phyloP scores from a whole-genome alignment of 495 filamentous ascomycete genomes.

The Jackrogersella minutella region DNA sequence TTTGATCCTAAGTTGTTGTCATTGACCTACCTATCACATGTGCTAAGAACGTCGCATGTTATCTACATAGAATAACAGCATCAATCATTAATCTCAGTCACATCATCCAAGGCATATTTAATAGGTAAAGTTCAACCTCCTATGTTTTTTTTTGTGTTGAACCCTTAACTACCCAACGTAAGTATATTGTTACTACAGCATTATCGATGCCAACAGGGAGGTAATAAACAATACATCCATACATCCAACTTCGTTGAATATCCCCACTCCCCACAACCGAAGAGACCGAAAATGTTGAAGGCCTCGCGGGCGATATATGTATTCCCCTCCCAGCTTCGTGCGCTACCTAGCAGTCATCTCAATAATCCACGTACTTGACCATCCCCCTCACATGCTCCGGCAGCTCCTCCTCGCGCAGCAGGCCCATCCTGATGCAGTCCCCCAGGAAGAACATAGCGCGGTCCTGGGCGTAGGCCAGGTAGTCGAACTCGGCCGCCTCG shows the following conservation, averaged over 20 bases:
- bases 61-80: no score
- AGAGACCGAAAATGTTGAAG: background rate
- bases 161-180: background rate
- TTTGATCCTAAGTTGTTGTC: no score
- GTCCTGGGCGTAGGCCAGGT: conserved; percentile 89
- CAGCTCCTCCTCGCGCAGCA: conserved; percentile 76
- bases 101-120: no score
- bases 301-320: background rate
- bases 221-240: no score
- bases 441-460: conserved; percentile 93
- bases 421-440: conserved; percentile 76
- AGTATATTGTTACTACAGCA: no score
- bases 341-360: background rate
- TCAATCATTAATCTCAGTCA: no score
- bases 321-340: no score
- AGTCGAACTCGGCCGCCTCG: conserved; percentile 75
- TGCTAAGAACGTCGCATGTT: no score
- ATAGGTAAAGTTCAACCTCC: background rate
- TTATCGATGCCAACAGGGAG: no score
- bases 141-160: background rate
- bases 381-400: conserved; percentile 65
- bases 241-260: background rate
- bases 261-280: background rate
- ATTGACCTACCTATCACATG: no score
- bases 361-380: conserved; percentile 69